phyloP scores from a whole-genome alignment of 2,329 filamentous ascomycete genomes.

The Harringtonia aguacate region DNA sequence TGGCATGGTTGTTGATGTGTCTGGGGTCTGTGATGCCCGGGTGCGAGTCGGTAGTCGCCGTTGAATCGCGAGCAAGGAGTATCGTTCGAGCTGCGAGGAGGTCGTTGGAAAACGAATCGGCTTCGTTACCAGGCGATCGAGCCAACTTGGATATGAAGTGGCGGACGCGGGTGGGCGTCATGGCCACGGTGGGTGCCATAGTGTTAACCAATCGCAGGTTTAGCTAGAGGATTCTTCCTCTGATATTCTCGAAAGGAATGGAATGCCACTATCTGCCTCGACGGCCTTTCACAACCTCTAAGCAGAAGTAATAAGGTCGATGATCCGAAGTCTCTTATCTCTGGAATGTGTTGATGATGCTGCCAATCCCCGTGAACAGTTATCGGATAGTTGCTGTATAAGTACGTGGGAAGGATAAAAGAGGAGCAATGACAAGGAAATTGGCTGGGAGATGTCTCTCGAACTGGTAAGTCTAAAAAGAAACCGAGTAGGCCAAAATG shows the following conservation, averaged over 20 bases:
- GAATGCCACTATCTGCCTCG: too few relatives aligned
- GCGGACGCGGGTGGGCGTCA: conserved; percentile 29
- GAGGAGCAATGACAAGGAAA: not conserved
- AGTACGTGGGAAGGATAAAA: not conserved
- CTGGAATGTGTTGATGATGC: not conserved
- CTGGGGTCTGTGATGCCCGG: conserved; percentile 41
- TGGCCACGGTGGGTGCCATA: conserved; percentile 7
- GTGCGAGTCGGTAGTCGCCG: conserved; percentile 25
- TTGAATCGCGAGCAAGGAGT: conserved; percentile 29
- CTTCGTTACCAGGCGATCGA: conserved; percentile 9
- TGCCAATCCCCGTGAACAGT: not conserved
- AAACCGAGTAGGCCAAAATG: not conserved
- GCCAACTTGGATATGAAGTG: conserved; percentile 6
- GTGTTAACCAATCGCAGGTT: too few relatives aligned
- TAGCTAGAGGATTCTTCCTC: too few relatives aligned
- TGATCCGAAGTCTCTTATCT: too few relatives aligned
- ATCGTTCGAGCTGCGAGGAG: conserved; percentile 32
- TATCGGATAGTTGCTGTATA: too few relatives aligned
- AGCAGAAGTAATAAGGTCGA: too few relatives aligned
- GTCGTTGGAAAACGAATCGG: conserved; percentile 22
- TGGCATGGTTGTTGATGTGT: conserved; percentile 54
- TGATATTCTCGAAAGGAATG: too few relatives aligned
- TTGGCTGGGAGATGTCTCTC: not conserved
- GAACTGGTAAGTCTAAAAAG: too few relatives aligned
- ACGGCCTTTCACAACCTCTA: too few relatives aligned